phyloP scores from a whole-genome alignment of 75 land plant species.

The Pinus albicaulis region DNA sequence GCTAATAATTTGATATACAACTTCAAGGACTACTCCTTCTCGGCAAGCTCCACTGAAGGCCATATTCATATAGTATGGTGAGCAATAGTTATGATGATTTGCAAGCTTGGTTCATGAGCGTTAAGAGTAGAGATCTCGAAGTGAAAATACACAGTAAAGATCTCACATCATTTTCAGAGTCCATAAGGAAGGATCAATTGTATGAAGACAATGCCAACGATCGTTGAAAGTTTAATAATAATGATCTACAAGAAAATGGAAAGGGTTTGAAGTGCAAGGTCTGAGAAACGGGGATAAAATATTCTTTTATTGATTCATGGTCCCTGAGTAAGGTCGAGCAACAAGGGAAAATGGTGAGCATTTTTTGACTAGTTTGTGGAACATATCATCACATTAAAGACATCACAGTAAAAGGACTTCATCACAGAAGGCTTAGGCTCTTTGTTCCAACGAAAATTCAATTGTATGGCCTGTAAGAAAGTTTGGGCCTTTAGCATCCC shows the following conservation, averaged over 20 bases:
- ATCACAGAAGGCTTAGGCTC: conserved; percentile 81
- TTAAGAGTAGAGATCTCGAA: too few species aligned
- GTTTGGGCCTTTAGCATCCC: conserved; percentile 81
- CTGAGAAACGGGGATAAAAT: background rate
- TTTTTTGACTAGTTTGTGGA: conserved; percentile 76
- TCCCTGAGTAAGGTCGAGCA: background rate
- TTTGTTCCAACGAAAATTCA: conserved; percentile 85
- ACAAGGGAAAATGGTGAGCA: conserved; percentile 51
- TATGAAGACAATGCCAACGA: background rate
- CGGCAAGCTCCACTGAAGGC: too few species aligned
- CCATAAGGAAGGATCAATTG: background rate
- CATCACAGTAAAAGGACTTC: conserved; percentile 72
- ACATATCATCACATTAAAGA: conserved; percentile 95
- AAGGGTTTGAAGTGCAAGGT: conserved; percentile 6
- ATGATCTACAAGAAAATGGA: background rate
- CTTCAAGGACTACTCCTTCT: too few species aligned
- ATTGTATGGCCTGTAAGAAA: conserved; percentile 87
- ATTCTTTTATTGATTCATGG: too few species aligned
- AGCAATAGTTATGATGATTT: background rate
- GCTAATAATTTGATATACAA: too few species aligned
- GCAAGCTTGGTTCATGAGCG: too few species aligned
- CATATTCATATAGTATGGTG: background rate
- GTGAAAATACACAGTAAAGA: too few species aligned
- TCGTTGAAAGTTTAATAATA: too few species aligned
- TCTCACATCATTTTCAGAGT: background rate